These are phyloP conservation scores for Leccinum disarticulatum DNA, from an alignment of 768 basidiomycete genomes.

Conservation along the genomic window DNA sequence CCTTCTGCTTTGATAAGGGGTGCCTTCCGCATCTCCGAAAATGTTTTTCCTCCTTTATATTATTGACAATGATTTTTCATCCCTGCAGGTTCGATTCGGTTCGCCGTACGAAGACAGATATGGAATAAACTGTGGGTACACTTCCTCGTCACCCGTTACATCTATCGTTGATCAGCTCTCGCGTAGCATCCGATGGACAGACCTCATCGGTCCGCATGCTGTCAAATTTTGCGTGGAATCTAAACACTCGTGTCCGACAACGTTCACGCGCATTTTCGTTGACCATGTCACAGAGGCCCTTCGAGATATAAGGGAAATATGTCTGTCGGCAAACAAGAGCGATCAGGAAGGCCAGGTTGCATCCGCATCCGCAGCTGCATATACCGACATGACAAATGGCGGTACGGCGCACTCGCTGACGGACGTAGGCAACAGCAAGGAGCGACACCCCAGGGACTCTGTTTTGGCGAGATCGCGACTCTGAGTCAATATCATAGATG, in stretches of 20 bases:
- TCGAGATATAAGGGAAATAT: constrained; percentile 65
- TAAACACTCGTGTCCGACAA: constrained; percentile 66
- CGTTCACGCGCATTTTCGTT: constrained; percentile 72
- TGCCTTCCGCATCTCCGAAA: neutral
- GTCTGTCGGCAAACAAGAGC: constrained; percentile 23
- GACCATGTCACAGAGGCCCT: constrained; percentile 59
- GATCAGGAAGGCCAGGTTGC: constrained; percentile 7
- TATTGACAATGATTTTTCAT: constrained; percentile 7
- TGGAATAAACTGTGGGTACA: constrained; percentile 82
- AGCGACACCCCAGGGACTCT: neutral
- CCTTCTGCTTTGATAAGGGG: neutral
- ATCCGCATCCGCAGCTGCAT: too few relatives aligned
- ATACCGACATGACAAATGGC: too few relatives aligned
- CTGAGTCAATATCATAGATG: constrained; percentile 6
- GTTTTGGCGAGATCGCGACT: constrained; percentile 19
- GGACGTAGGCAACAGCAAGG: neutral
- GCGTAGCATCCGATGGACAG: constrained; percentile 39
- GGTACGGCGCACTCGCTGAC: neutral
- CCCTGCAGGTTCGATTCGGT: constrained; percentile 68
- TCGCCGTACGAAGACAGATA: constrained; percentile 82
- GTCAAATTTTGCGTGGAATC: constrained; percentile 95
- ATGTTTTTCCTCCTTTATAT: neutral
- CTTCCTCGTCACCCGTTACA: neutral
- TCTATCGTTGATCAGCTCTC: neutral
- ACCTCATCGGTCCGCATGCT: constrained; percentile 72